Evolutionary conservation across 306 rosid species (phyloP).

Genomic region (Sesbania bispinosa): DNA sequence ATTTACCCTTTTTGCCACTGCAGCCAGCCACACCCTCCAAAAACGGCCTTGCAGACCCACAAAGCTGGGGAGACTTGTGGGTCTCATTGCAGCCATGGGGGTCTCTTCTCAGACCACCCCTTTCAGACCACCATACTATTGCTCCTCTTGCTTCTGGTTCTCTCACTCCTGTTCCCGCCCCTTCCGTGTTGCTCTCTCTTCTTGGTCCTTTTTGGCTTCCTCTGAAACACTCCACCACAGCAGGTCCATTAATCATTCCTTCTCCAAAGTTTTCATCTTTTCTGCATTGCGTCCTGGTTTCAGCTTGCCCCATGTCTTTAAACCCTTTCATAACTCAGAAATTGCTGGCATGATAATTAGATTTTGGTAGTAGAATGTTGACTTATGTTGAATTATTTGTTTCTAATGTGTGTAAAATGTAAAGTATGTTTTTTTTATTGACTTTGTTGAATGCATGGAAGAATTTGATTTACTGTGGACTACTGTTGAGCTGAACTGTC

Average conservation of each 20-base stretch:
- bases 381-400: background rate
- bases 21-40: too few relatives aligned
- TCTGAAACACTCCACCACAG: conserved; percentile 41
- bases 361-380: background rate
- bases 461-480: background rate
- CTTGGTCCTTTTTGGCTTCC: conserved; percentile 44
- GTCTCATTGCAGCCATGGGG: conserved; percentile 56
- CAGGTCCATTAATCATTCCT: conserved; percentile 27
- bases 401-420: background rate
- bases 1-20: background rate
- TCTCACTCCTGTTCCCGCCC: conserved; percentile 38
- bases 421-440: background rate
- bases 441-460: conserved; percentile 4
- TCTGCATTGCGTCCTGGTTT: background rate
- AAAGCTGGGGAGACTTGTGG: conserved; percentile 59
- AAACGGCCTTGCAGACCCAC: background rate
- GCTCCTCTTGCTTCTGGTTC: conserved; percentile 57
- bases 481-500: background rate
- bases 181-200: conserved; percentile 36
- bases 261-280: background rate
- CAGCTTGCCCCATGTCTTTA: background rate
- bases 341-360: background rate
- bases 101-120: conserved; percentile 51
- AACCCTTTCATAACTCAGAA: background rate
- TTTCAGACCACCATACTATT: conserved; percentile 37